Base-by-base conservation (phyloP, 345 rosid species). In the Durio zibethinus region DNA sequence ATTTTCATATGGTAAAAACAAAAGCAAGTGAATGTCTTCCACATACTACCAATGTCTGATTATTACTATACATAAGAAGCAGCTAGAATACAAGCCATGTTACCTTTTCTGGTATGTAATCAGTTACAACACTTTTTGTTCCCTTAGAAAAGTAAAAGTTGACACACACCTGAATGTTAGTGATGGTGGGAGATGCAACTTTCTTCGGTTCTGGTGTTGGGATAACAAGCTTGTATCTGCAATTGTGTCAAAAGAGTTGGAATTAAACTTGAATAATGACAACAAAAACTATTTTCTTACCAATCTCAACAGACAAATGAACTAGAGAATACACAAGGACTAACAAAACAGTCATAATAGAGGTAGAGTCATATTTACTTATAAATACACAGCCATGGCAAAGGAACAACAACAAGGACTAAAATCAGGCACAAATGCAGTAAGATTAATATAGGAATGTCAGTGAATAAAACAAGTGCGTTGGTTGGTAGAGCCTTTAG, bases 151-250 rank as follows among this genome's bases (percentile, higher is more conserved):
- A 60, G 56, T 42, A 45, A 65, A 23, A 69, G 33, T 73, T 60
- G 57, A 27, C 63, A 67, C 42, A 42, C 63, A 96, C 98, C 97
- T 96, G 98, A 77, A 93, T 91, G 83, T 96, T 96, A 50, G 97
- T 86, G 76, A 92, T 86, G 33, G 85, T 77, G 52, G 98, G 97
- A 76, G 97, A 92, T 75, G 87, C 86, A 76, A 96, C 80, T 92
- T 85, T 96, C 86, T 79, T 90, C 52, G 99, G 97, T 79, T 96
- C 97, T 43, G 93, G 78, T 67, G 89, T 91, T 40, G 94, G 84
- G 78, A 93, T 88, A 61, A 95, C 98, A 83, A 95, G 84, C 88
- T 95, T 95, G 84, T 87, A 95, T 77, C 98, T 94, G 89, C 82
- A 86, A 76, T 47, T 31, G 65, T 76, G 63, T 74, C 57, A 73